Evolutionary conservation across 441 rosid genomes (phyloP), one percentile per base, ranked within the genome.

Genomic region (Mallotus japonicus): DNA sequence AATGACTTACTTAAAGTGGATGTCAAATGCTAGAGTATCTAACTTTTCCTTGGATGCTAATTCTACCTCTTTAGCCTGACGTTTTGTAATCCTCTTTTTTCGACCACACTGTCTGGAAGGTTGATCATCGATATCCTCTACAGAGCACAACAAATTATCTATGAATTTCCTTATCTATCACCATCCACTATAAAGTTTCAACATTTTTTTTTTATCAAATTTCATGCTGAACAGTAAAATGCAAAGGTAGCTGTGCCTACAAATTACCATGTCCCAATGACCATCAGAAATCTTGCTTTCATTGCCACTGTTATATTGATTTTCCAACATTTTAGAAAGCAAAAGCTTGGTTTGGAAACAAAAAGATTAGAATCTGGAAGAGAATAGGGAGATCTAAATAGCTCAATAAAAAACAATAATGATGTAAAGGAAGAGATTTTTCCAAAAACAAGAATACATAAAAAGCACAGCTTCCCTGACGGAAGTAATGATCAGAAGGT

Each of bases 1-100:
- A 24, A 22, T 20, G 40, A 34, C 79, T 66, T 32, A 76, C 79
- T 66, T 53, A 10, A 76, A 34, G 67, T 72, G 61, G 68, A n/a
- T 14, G 24, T 72, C 75, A 67, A 76, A 76, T 15, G 28, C 55
- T 42, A 0, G 11, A 53, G 72, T 58, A 16, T 62, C 68, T 17
- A 76, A 69, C 65, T 28, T 51, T 34, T 44, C 49, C 13, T 65
- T 73, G 0, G 68, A 32, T 50, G 51, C 51, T 47, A 47, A 61
- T 63, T 62, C 54, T 7, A 55, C 59, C 62, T 46, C 72, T 59
- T 67, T 42, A 47, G 14, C 66, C 20, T 32, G 53, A 34, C 37
- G 49, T 49, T 50, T 34, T 17, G 13, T 17, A 5, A 56, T 42
- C 67, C 32, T 62, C 54, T 16, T 68, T 19, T 73, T 75, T 69